Conservation (phyloP, 768 basidiomycete species). For the Lactifluus rugatus region DNA sequence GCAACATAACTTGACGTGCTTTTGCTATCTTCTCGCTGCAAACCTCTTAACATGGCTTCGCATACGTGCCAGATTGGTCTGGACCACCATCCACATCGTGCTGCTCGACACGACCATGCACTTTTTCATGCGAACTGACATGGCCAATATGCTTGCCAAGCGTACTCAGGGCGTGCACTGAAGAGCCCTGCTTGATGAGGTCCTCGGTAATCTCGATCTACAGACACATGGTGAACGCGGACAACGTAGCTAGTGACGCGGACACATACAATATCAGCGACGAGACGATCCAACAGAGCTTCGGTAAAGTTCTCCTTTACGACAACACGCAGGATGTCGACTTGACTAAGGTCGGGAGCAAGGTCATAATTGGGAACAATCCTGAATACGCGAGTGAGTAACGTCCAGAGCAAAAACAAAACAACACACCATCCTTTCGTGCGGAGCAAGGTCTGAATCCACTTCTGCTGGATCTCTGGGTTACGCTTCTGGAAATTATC, state of each 20-base stretch:
- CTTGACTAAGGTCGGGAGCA: constrained; percentile 39
- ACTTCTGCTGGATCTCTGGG: constrained; percentile 48
- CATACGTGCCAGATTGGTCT: constrained; percentile 49
- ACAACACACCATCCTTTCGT: constrained; percentile 34
- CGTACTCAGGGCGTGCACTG: constrained; percentile 42
- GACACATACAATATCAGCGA: constrained; percentile 54
- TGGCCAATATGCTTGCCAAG: constrained; percentile 28
- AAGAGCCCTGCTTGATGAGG: constrained; percentile 38
- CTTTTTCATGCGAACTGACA: constrained; percentile 30
- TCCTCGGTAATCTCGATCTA: constrained; percentile 59
- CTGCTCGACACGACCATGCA: constrained; percentile 32
- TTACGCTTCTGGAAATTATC: constrained; percentile 42
- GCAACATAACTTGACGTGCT: neutral
- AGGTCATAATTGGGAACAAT: constrained; percentile 56
- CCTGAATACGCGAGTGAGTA: constrained; percentile 21
- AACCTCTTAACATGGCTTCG: constrained; percentile 48
- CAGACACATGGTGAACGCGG: neutral
- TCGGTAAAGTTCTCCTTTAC: constrained; percentile 47
- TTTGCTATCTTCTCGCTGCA: neutral
- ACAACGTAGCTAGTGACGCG: neutral
- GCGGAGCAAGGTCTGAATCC: constrained; percentile 44
- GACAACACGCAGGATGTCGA: constrained; percentile 56
- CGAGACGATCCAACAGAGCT: constrained; percentile 41
- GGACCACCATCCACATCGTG: constrained; percentile 38
- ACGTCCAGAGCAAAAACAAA: neutral